Percentiles rank a stretch among this genome's conserved stretches.
Evolutionary conservation across 1,284 basidiomycete species (phyloP).

Genomic region (Golubevia pallescens): DNA sequence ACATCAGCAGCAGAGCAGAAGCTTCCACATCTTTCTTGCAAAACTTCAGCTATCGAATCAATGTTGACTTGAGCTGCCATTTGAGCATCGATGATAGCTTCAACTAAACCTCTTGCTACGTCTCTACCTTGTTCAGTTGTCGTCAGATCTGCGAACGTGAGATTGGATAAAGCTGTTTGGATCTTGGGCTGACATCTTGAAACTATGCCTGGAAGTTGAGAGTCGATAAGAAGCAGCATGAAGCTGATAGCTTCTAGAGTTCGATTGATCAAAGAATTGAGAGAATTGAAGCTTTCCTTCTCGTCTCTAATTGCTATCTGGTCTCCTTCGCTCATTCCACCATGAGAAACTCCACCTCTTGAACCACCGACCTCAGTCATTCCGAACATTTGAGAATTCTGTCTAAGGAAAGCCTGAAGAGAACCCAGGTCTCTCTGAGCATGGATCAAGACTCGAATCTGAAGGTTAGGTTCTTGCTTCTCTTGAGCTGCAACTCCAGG

Average conservation of each 20-base stretch:
- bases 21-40: conserved; percentile 91
- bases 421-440: conserved; percentile 75
- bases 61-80: conserved; percentile 94
- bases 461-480: conserved; percentile 1
- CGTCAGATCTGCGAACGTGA: conserved; percentile 85
- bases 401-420: conserved; percentile 69
- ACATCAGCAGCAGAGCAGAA: conserved; percentile 99
- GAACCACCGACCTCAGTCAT: conserved; percentile 25
- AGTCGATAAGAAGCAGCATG: conserved; percentile 86
- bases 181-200: conserved; percentile 66
- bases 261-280: too few species aligned
- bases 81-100: conserved; percentile 94
- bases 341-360: conserved; percentile 1
- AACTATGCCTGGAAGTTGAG: conserved; percentile 84
- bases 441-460: conserved; percentile 61
- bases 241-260: conserved; percentile 77
- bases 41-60: conserved; percentile 80
- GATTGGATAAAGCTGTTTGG: conserved; percentile 69
- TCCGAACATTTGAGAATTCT: conserved; percentile 4
- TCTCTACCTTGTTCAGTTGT: conserved; percentile 81
- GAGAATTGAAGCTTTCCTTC: too few species aligned
- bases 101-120: conserved; percentile 84
- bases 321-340: conserved; percentile 10
- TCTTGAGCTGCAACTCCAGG: conserved; percentile 10
- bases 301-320: conserved; percentile 8